Base-by-base conservation (phyloP, 2,329 filamentous ascomycete genomes). In the Fusarium sp. region DNA sequence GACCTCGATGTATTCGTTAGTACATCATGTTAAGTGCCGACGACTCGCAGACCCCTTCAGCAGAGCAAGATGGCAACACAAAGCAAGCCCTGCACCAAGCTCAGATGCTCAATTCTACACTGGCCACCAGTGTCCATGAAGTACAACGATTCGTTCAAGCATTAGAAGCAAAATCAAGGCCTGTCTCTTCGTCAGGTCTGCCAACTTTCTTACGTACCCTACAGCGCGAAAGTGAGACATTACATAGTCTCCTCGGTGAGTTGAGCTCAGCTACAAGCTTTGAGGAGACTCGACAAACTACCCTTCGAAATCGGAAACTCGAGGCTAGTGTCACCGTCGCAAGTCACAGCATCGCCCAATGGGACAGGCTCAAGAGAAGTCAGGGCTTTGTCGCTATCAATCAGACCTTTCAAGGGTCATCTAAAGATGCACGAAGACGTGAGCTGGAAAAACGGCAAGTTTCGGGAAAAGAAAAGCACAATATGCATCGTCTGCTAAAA, bases 291-390 rank as follows among this genome's bases (percentile, higher is more conserved):
- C 48, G 42, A 4, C 29, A 50, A 7, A 51, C 61, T 11, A 62
- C 17, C 2, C 14, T 48, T 13, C 61, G 37, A 25, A 56, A 45
- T n/a, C 61, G 57, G 15, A 64, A 65, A 15, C 53, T 75, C 7
- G 69, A 74, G 10, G 60, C 66, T 6, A 63, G 66, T 32, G 58
- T 53, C 14, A 72, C 63, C 14, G 50, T 69, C 13, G 36, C 62
- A 10, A 62, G 53, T 25, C 71, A 72, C 14, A 53, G 46, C 9
- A 50, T 54, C 6, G 46, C 60, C 6, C 72, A 73, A 15, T 77
- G 75, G 75, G 59, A 65, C 31, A 63, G 71, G 6, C 66, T 77
- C 37, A 76, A 75, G 49, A 69, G 70, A 25, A 75, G 72, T 25
- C 65, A 56, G 37, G 49, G 62, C 27, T 65, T 77, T 33, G 65